Percentiles rank a stretch among this genome's conserved stretches.
These are phyloP conservation scores for Colletotrichum viniferum DNA, from an alignment of 2,329 filamentous ascomycete species.

Conservation along the genomic window DNA sequence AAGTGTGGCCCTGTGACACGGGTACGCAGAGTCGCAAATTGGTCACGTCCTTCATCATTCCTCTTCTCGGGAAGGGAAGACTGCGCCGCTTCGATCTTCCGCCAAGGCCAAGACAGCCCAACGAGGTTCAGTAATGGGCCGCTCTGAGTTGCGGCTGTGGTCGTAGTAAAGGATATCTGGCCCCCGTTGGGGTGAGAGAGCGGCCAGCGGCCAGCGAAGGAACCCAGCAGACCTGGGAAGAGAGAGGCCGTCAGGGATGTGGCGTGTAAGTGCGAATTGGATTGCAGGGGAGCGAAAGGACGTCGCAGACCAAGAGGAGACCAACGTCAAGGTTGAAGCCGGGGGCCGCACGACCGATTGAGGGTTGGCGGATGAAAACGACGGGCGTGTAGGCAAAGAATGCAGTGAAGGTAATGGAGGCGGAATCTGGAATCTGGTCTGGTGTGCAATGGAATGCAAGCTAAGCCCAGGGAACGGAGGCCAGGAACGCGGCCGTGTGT, in stretches of 20 bases:
- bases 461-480: not conserved
- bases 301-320: not conserved
- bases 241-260: not conserved
- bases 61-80: not conserved
- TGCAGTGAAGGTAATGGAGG: not conserved
- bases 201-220: not conserved
- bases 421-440: not conserved
- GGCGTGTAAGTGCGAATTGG: not conserved
- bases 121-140: not conserved
- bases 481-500: not conserved
- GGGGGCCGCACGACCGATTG: not conserved
- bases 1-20: not conserved
- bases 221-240: not conserved
- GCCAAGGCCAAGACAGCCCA: slow-evolving; percentile 13
- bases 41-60: not conserved
- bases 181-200: not conserved
- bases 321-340: not conserved
- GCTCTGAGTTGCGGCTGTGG: not conserved
- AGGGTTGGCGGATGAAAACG: not conserved
- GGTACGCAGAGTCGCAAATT: not conserved
- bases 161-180: not conserved
- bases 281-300: not conserved
- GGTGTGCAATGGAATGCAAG: not conserved
- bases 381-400: not conserved
- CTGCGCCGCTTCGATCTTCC: not conserved